These are phyloP conservation scores for Rhizopogon vesiculosus DNA, from an alignment of 768 basidiomycete species.

Conservation along the genomic window DNA sequence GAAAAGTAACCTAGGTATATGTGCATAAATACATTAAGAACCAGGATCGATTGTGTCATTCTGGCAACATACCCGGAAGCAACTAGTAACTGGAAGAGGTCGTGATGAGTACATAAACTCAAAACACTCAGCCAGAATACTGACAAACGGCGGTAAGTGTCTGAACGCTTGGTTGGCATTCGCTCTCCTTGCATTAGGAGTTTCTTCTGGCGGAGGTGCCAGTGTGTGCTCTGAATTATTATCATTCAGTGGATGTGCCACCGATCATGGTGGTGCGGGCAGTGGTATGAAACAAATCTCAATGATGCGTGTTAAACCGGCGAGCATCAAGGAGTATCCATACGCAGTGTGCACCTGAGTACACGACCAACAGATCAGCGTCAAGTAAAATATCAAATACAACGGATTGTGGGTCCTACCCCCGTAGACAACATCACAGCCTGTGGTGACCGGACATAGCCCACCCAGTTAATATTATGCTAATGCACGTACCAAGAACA, in stretches of 20 bases:
- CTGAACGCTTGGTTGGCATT: constrained; percentile 62
- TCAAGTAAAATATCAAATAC: not conserved
- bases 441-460: constrained; percentile 90
- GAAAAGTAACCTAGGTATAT: constrained; percentile 61
- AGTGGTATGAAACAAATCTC: constrained; percentile 78
- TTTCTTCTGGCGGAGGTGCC: constrained; percentile 29
- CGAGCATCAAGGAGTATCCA: constrained; percentile 81
- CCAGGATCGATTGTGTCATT: not conserved
- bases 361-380: not conserved
- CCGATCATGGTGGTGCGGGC: constrained; percentile 17
- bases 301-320: constrained; percentile 72
- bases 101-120: constrained; percentile 2
- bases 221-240: constrained; percentile 70
- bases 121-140: constrained; percentile 24
- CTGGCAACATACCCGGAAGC: constrained; percentile 54
- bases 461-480: constrained; percentile 89
- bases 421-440: constrained; percentile 79
- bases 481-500: constrained; percentile 48
- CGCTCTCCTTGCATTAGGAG: constrained; percentile 16
- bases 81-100: constrained; percentile 51
- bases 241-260: constrained; percentile 28
- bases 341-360: constrained; percentile 75
- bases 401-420: constrained; percentile 31
- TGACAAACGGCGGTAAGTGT: constrained; percentile 84
- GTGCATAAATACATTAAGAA: not conserved